Base-by-base conservation (phyloP, 768 basidiomycete species). In the Boletus subcaerulescens region DNA sequence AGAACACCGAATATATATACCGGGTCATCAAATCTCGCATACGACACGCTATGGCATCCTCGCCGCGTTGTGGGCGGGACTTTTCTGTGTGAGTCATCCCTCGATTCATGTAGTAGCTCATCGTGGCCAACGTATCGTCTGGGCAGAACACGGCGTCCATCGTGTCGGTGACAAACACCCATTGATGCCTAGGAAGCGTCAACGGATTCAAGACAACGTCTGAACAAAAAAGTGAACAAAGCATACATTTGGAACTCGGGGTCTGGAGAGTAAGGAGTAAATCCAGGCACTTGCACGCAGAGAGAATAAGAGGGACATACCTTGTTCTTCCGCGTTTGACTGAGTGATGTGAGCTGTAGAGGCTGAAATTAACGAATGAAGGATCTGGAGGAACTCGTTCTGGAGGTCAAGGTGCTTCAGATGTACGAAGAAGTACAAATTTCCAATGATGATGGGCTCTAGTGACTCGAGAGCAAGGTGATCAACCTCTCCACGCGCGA, bases 101-200 rank as follows among this genome's bases (percentile, higher is more conserved):
- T 22, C 20, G 3, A 1, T 40, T 2, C 17, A 2, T 18, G 4
- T 4, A 3, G 4, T 4, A 3, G 26, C 29, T 11, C 10, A 11
- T 14, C 15, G 29, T 29, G 29, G 3, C 5, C 35, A 8, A 36
- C 41, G 9, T n/a, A 43, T 85, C 77, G 53, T 93, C 87, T 0
- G 93, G 90, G 17, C 85, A 86, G 72, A 93, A 94, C 33, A 94
- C 81, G 0, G 96, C 94, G 63, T 98, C 97, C 7, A 95, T 91
- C 0, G 96, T 98, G 70, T 99, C 96, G 3, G 94, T 97, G 41
- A 98, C 85, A 70, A 98, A 99, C 64, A 97, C 90, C 96, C 97
- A 99, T 76, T 99, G 94, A 69, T 98, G 91, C 67, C 89, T 91
- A 60, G 18, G n/a, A 41, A 4, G 20, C 14, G 45, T 65, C 12